Base-by-base conservation (phyloP, 345 rosid species). In the Pugionium cornutum region DNA sequence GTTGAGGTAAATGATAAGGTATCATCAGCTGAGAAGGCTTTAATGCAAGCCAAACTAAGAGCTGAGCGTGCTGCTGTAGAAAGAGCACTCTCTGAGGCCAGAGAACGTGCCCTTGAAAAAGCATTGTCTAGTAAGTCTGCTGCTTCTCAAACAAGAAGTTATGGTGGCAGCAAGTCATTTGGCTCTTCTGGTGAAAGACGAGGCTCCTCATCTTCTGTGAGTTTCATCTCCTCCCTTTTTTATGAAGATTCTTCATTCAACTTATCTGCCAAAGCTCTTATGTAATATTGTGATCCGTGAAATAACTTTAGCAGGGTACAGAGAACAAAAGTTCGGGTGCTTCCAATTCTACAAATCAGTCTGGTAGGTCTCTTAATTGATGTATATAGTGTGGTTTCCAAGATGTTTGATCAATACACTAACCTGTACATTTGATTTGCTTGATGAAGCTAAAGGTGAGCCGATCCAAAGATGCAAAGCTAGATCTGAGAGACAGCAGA, bases 1-100 rank as follows among this genome's bases (percentile, higher is more conserved):
- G 63, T 76, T 7, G 90, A 82, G 28, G 69, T 75, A 46, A 83
- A 72, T 72, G 77, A 67, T 66, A 87, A 75, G 57, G 54, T 67
- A 49, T 69, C 75, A 64, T 58, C 78, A 50, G 50, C 69, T 51
- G 78, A 69, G 66, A 69, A 83, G 78, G 78, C 67, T 53, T 77
- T 79, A 45, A 34, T 72, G 72, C 91, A 89, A 71, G 94, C 94
- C 64, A 92, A 80, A 70, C 81, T 82, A 58, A 84, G 81, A 78
- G 81, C 86, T 43, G 91, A 92, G 71, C 95, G 96, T 58, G 92
- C 96, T 75, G 98, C 98, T 30, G 98, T 91, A 43, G 96, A 91
- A 76, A 78, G 96, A 82, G 98, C 89, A 57, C 88, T 90, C 62
- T 81, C 88, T 40, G 98, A 92, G 81, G 98, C 96, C 48, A 82